phyloP scores from a whole-genome alignment of 257 asterid genomes.

The Solanum stenotomum region DNA sequence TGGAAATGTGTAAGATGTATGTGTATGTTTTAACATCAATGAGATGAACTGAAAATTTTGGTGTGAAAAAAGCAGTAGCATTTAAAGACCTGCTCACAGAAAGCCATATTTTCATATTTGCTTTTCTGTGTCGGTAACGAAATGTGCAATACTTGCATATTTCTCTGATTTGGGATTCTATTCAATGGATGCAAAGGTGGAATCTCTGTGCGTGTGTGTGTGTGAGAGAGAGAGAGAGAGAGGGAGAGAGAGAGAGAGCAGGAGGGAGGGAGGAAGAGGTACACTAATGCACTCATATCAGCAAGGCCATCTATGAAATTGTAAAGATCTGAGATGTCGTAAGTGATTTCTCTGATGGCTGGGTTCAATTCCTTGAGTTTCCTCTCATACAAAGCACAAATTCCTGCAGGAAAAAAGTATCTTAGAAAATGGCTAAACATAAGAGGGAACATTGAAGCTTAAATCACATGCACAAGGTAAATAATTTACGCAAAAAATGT shows the following conservation, averaged over 20 bases:
- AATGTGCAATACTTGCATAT: not conserved
- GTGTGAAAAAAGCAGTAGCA: not conserved
- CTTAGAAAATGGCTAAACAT: not conserved
- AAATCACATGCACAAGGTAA: not conserved
- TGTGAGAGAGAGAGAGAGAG: not conserved
- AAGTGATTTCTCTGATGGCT: constrained; percentile 63
- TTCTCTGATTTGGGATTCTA: not conserved
- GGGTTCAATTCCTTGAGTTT: constrained; percentile 83
- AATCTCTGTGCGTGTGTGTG: not conserved
- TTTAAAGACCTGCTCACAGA: not conserved
- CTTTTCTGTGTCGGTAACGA: not conserved
- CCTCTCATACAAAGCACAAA: constrained; percentile 84
- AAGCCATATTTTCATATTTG: not conserved
- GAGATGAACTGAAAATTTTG: not conserved
- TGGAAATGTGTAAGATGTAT: not conserved
- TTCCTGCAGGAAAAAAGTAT: constrained; percentile 36
- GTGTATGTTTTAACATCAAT: not conserved
- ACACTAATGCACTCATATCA: constrained; percentile 92
- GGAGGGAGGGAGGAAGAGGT: constrained; percentile 26
- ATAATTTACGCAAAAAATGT: not conserved
- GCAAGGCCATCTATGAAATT: constrained; percentile 83
- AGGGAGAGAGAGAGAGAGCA: not conserved
- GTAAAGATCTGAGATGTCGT: constrained; percentile 81
- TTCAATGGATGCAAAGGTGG: not conserved
- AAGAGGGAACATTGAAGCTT: not conserved